Percentiles rank a stretch among this genome's conserved stretches.
phyloP scores from a whole-genome alignment of 1,284 basidiomycete species.

The Trametes sp. region DNA sequence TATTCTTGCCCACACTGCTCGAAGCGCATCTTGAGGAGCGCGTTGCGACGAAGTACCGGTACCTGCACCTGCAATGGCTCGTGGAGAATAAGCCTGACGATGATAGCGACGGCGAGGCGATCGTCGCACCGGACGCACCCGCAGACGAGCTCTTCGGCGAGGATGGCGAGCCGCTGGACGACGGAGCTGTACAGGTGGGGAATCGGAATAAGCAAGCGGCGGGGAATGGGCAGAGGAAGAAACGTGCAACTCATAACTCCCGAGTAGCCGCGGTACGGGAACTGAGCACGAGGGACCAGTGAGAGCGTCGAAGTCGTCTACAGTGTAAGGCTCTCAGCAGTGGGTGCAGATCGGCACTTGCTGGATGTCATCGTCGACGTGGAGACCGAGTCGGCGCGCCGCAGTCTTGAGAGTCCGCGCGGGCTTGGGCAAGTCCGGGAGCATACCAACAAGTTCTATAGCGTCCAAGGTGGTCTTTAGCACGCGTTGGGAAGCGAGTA shows the following conservation, averaged over 20 bases:
- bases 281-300: not conserved
- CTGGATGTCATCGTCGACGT: slow-evolving; percentile 1
- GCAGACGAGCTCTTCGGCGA: not conserved
- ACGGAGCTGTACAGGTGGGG: not conserved
- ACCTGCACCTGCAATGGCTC: not conserved
- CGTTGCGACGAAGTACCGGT: not conserved
- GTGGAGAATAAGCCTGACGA: not conserved
- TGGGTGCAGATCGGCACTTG: slow-evolving; percentile 1
- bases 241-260: not conserved
- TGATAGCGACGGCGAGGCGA: not conserved
- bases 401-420: not conserved
- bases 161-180: not conserved
- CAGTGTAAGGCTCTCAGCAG: slow-evolving; percentile 4
- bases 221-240: not conserved
- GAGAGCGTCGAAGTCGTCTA: not conserved
- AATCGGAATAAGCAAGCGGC: not conserved
- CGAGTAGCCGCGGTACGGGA: not conserved
- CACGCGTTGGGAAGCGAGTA: not conserved
- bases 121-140: no score
- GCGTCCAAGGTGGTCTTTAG: not conserved
- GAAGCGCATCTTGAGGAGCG: not conserved
- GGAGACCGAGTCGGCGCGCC: not conserved
- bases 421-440: slow-evolving; percentile 1
- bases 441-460: not conserved
- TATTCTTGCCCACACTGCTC: not conserved